These are phyloP conservation scores for Ustilago xerochloae DNA, from an alignment of 1,284 basidiomycete species.

Conservation along the genomic window DNA sequence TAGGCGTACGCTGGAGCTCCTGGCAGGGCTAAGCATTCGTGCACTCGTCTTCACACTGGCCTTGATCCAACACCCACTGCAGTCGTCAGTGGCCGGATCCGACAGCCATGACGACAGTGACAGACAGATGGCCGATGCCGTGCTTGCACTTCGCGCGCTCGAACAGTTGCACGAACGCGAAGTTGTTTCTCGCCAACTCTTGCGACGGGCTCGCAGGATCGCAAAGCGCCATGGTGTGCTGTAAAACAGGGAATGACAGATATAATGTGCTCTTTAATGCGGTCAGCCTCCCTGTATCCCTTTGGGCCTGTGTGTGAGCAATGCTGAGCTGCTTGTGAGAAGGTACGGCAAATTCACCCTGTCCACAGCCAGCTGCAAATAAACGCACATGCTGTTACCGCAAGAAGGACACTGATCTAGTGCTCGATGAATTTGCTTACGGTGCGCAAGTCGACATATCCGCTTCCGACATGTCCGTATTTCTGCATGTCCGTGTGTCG, in stretches of 20 bases:
- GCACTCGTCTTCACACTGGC: constrained; percentile 11
- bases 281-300: no score
- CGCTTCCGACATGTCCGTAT: constrained; percentile 10
- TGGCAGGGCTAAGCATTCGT: constrained; percentile 9
- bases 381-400: background rate
- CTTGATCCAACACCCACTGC: constrained; percentile 6
- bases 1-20: constrained; percentile 6
- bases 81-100: background rate
- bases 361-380: no score
- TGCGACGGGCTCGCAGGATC: constrained; percentile 1
- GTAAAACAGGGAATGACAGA: background rate
- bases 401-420: background rate
- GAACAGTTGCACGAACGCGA: constrained; percentile 9
- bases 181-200: constrained; percentile 1
- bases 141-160: constrained; percentile 12
- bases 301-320: no score
- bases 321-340: background rate
- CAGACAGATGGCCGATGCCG: constrained; percentile 7
- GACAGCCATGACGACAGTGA: constrained; percentile 6
- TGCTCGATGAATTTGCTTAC: background rate
- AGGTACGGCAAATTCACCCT: background rate
- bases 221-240: background rate
- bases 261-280: background rate
- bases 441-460: constrained; percentile 1
- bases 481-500: constrained; percentile 5